Base-by-base conservation (phyloP, 169 alveolate species). In the Babesia bovis region DNA sequence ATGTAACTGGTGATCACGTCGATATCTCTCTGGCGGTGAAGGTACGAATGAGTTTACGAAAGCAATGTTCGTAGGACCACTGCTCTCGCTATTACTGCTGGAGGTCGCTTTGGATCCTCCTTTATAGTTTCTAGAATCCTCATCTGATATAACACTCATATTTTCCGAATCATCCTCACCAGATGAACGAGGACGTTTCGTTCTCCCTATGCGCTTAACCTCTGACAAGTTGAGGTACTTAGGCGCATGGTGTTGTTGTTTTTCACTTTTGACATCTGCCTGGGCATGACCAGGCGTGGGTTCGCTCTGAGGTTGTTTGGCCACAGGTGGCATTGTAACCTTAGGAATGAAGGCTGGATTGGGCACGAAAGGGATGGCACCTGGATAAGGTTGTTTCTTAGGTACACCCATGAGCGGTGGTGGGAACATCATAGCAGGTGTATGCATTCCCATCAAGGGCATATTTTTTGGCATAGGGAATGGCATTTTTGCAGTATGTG, bases 81-180 rank as follows among this genome's bases (percentile, higher is more conserved):
- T 33, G 55, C 30, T 7, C 10, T 21, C 56, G 4, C 55, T 40
- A 50, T 1, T 26, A 44, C 23, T 60, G 17, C 40, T 13, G 36
- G 19, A 44, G 30, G 73, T 33, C 28, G 38, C 57, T 42, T 44
- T 60, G 28, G 30, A 26, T 2, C 44, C 44, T 7, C 42, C 44
- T 4, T 38, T 21, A 21, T 32, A 3, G 35, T 25, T 10, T 19
- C 25, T 40, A n/a, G 17, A 17, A 30, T 44, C 59, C 51, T 78
- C 86, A 25, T 78, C 82, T 28, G 86, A 78, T n/a, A 78, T 68
- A 36, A 41, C 86, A 58, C 86, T 78, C 82, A 78, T 78, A 9
- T 50, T 78, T 51, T 78, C 86, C 19, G 56, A 42, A 30, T 56
- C 73, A 42, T 56, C 60, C 4, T 58, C 68, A 23, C 25, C 35